Conservation (phyloP, 371 early-diverging fungal genomes). For the Haplosporangium sp. region DNA sequence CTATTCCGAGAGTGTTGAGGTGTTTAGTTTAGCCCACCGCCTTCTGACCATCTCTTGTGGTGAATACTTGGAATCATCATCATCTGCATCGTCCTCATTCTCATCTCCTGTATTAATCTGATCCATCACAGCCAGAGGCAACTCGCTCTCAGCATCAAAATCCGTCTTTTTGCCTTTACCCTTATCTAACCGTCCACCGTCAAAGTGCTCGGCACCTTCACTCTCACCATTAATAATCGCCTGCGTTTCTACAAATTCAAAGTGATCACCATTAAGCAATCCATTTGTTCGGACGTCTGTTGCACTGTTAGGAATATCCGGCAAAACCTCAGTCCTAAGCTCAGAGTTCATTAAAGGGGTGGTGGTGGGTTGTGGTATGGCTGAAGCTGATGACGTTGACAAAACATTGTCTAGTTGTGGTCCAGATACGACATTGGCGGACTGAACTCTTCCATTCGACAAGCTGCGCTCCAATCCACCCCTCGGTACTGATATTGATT, state of each 20-base stretch:
- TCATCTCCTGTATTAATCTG: not conserved
- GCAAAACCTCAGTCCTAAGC: not conserved
- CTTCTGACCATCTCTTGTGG: conserved; percentile 53
- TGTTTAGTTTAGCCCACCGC: conserved; percentile 29
- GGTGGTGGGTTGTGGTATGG: not conserved
- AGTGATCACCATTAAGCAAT: not conserved
- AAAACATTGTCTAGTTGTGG: too few species aligned
- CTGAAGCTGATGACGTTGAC: too few species aligned
- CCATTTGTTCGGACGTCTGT: too few species aligned
- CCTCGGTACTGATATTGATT: conserved; percentile 17
- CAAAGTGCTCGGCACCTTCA: not conserved
- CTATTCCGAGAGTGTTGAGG: conserved; percentile 2
- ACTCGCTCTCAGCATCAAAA: conserved; percentile 17
- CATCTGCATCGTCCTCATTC: conserved; percentile 1
- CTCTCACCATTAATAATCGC: not conserved
- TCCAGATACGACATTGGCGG: not conserved
- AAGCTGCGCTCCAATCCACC: not conserved
- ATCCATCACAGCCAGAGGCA: not conserved
- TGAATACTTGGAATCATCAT: conserved; percentile 19
- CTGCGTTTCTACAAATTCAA: not conserved
- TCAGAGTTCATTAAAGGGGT: not conserved
- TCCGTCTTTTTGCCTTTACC: conserved; percentile 38
- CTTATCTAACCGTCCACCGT: conserved; percentile 3
- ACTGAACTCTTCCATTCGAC: not conserved
- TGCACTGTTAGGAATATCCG: not conserved